Conservation (phyloP, 352 stramenopile genomes). For the Phytophthora niederhauseri region DNA sequence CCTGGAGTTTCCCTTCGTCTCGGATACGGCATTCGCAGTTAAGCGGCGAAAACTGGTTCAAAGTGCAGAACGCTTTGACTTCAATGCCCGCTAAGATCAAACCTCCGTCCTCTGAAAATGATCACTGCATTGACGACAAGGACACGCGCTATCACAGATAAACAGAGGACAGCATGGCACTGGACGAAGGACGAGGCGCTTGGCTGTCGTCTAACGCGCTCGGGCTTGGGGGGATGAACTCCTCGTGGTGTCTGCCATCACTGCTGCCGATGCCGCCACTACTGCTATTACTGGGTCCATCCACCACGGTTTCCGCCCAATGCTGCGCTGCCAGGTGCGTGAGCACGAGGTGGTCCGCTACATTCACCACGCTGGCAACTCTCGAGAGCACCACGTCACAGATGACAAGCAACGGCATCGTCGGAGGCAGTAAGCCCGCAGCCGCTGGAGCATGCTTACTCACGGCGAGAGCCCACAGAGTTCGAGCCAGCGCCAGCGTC, state of each 20-base stretch:
- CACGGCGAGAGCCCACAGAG: slow-evolving; percentile 32
- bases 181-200: slow-evolving; percentile 19
- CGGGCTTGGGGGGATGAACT: slow-evolving; percentile 7
- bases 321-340: slow-evolving; percentile 51
- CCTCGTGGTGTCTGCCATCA: not conserved
- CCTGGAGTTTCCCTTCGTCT: no score
- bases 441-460: slow-evolving; percentile 5
- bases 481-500: slow-evolving; percentile 32
- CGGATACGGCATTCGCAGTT: no score
- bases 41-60: no score
- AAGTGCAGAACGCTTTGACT: no score
- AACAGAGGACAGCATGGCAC: slow-evolving; percentile 28
- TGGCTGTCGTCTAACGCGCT: slow-evolving; percentile 25
- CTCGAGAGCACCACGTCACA: slow-evolving; percentile 50
- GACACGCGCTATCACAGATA: slow-evolving; percentile 14
- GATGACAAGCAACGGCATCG: slow-evolving; percentile 48
- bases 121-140: not conserved
- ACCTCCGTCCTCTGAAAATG: no score
- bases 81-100: no score
- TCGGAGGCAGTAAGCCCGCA: slow-evolving; percentile 21
- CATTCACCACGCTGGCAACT: slow-evolving; percentile 36
- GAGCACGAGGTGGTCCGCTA: slow-evolving; percentile 49
- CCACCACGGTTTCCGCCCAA: slow-evolving; percentile 48
- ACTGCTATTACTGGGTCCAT: not conserved
- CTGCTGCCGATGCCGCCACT: not conserved